phyloP scores from a whole-genome alignment of 106 monocot species.

The Allium fistulosum region DNA sequence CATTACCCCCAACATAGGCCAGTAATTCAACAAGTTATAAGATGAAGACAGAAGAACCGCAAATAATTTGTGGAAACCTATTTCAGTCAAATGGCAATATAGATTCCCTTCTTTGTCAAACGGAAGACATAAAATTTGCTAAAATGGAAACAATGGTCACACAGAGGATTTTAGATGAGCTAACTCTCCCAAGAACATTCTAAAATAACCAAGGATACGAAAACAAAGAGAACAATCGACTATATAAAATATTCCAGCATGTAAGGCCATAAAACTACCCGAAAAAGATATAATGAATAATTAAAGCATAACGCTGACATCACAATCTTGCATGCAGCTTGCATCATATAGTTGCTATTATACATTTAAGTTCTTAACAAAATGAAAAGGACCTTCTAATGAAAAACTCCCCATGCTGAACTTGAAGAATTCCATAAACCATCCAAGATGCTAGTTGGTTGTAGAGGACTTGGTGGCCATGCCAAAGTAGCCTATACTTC shows the following conservation, averaged over 20 bases:
- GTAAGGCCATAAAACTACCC: too few relatives aligned
- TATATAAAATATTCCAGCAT: neutral
- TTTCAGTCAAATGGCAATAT: neutral
- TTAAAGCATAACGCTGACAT: neutral
- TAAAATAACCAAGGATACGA: too few relatives aligned
- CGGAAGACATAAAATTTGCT: neutral
- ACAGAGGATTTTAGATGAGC: neutral
- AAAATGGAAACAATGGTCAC: neutral
- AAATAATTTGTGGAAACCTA: too few relatives aligned
- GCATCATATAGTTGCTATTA: neutral
- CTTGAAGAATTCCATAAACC: conserved; percentile 97
- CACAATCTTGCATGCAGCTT: neutral
- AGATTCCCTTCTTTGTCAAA: neutral
- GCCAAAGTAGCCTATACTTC: conserved; percentile 84
- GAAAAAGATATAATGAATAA: neutral
- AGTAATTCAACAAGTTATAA: too few relatives aligned
- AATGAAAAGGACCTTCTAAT: conserved; percentile 53
- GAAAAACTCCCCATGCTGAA: conserved; percentile 88
- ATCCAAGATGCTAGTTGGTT: conserved; percentile 92
- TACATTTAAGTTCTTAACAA: too few relatives aligned
- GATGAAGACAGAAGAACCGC: too few relatives aligned
- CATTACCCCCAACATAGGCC: neutral
- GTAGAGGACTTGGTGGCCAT: conserved; percentile 96
- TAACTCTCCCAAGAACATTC: neutral
- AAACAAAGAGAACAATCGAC: too few relatives aligned